phyloP scores from a whole-genome alignment of 441 rosid species.

The Gossypium laxum region DNA sequence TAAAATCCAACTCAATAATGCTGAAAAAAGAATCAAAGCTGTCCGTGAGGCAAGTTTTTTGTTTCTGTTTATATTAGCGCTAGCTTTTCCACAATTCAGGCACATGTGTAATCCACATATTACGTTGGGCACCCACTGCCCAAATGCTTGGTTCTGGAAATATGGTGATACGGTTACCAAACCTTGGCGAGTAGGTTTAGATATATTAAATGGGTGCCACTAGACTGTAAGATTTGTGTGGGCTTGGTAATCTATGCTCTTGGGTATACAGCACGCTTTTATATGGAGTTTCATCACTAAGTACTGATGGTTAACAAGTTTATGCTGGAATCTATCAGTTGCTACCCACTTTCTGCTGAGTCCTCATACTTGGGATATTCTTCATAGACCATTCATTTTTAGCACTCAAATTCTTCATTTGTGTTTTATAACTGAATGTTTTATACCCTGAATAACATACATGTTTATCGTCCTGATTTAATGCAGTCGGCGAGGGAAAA shows the following conservation, averaged over 20 bases:
- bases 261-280: background rate
- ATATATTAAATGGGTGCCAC: background rate
- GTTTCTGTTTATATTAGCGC: background rate
- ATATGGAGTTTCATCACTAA: background rate
- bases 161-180: background rate
- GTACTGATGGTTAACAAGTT: background rate
- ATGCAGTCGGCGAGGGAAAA: slow-evolving; percentile 45
- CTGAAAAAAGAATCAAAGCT: slow-evolving; percentile 46
- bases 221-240: background rate
- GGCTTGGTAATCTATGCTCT: background rate
- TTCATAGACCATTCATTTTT: background rate
- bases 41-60: slow-evolving; percentile 58
- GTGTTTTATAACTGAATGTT: background rate
- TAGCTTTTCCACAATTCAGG: background rate
- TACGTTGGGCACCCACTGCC: background rate
- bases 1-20: slow-evolving; percentile 44
- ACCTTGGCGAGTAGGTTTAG: background rate
- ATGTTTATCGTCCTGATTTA: slow-evolving; percentile 15
- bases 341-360: background rate
- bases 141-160: slow-evolving; percentile 13
- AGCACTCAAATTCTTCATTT: slow-evolving; percentile 6
- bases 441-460: background rate
- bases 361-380: background rate
- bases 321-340: slow-evolving; percentile 5
- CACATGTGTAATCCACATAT: background rate